Percentiles rank a stretch among this genome's conserved stretches.
phyloP scores from a whole-genome alignment of 345 rosid genomes.

The Sisymbrium altissimum region DNA sequence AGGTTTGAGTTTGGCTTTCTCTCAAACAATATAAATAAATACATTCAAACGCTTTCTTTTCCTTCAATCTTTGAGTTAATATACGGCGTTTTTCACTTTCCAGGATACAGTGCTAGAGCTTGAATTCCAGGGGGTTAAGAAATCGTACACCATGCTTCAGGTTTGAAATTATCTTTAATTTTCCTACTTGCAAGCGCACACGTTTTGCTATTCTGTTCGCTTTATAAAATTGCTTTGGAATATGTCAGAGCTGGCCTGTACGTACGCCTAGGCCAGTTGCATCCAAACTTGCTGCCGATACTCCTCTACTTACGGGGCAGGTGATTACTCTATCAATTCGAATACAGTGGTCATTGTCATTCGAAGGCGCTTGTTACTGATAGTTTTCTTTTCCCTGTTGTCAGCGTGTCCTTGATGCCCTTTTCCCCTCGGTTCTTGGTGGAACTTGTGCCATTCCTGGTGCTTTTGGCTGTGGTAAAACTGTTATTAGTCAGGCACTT shows the following conservation, averaged over 20 bases:
- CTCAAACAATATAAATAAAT: not conserved
- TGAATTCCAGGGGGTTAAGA: slow-evolving; percentile 96
- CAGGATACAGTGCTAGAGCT: slow-evolving; percentile 97
- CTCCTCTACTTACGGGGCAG: slow-evolving; percentile 97
- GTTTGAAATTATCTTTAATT: slow-evolving; percentile 37
- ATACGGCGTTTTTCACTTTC: slow-evolving; percentile 10
- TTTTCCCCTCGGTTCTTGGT: slow-evolving; percentile 99
- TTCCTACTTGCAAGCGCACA: not conserved
- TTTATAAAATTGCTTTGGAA: not conserved
- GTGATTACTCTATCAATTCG: slow-evolving; percentile 34
- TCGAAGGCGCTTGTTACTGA: slow-evolving; percentile 21
- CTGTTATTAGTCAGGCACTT: slow-evolving; percentile 99
- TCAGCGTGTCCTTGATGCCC: slow-evolving; percentile 99
- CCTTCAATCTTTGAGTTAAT: not conserved
- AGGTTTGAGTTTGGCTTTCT: slow-evolving; percentile 45
- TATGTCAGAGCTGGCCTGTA: slow-evolving; percentile 93
- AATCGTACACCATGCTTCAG: slow-evolving; percentile 98
- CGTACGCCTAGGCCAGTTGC: slow-evolving; percentile 99
- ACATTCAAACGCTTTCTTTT: not conserved
- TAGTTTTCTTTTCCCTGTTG: slow-evolving; percentile 24
- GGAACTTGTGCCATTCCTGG: slow-evolving; percentile 99
- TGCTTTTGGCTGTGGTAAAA: slow-evolving; percentile 99
- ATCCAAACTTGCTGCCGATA: slow-evolving; percentile 98
- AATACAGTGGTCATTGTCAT: not conserved
- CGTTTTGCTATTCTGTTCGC: slow-evolving; percentile 4